Percentiles rank a stretch among this genome's conserved stretches.
Conservation (phyloP, 352 stramenopile species). For the Phytophthora meadii region DNA sequence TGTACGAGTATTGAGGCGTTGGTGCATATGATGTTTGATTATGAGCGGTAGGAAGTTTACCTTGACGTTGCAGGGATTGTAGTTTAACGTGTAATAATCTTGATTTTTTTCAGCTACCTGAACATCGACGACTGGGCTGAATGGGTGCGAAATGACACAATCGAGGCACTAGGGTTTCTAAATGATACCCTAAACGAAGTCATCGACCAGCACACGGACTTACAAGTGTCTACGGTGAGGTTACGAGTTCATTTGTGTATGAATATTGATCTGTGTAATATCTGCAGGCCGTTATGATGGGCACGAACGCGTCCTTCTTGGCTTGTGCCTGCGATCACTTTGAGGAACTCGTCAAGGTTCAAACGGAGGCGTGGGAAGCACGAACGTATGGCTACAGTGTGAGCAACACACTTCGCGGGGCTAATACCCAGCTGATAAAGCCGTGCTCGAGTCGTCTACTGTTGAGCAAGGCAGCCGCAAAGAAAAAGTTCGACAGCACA, state of each 20-base stretch:
- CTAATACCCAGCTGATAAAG: conserved; percentile 47
- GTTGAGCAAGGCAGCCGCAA: conserved; percentile 69
- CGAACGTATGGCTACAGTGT: conserved; percentile 76
- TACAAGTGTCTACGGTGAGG: conserved; percentile 79
- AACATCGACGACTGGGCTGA: conserved; percentile 86
- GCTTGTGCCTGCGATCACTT: conserved; percentile 74
- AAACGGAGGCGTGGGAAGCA: conserved; percentile 77
- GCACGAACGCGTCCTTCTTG: conserved; percentile 75
- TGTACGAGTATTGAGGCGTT: conserved; percentile 67
- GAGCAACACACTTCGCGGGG: conserved; percentile 60
- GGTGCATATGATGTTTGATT: conserved; percentile 84
- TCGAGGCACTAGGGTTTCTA: conserved; percentile 71
- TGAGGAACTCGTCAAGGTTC: conserved; percentile 63
- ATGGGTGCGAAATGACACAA: conserved; percentile 76
- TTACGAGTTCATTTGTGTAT: background rate
- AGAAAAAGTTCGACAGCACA: conserved; percentile 86
- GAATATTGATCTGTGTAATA: background rate
- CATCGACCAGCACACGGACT: conserved; percentile 74
- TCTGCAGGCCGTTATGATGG: conserved; percentile 70
- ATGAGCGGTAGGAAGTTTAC: conserved; percentile 49
- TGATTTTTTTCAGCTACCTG: conserved; percentile 47
- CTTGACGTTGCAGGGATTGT: background rate
- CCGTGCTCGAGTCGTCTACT: conserved; percentile 58
- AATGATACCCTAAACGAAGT: conserved; percentile 81
- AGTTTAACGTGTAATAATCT: conserved; percentile 4